Evolutionary conservation across 140 eudicot genomes (phyloP).

Genomic region (Oenanthe javanica): DNA sequence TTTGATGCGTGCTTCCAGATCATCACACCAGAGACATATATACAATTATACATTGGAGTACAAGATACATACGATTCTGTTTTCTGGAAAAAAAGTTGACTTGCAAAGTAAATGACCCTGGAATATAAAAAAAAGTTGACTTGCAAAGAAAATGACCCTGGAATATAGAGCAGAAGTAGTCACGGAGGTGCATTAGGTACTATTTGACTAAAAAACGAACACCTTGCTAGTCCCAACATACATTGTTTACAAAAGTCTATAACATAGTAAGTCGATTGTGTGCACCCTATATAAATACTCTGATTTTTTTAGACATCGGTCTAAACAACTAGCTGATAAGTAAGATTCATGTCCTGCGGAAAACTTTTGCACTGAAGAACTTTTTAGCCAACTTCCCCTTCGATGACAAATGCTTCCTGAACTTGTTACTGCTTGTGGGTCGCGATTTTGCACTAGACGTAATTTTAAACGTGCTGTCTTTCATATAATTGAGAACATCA

Average conservation of each 20-base stretch:
- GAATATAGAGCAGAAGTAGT: neutral
- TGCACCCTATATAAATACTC: neutral
- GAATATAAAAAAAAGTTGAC: neutral
- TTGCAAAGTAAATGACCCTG: neutral
- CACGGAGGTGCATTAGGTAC: neutral
- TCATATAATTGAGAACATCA: neutral
- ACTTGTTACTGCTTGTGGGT: neutral
- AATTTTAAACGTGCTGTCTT: neutral
- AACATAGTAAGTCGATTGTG: too few species aligned
- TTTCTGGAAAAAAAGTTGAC: neutral
- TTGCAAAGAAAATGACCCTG: neutral
- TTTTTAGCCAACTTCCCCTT: constrained; percentile 10
- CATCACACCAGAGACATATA: too few species aligned
- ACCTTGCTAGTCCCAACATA: neutral
- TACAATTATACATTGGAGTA: too few species aligned
- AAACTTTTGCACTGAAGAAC: constrained; percentile 10
- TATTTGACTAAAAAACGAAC: neutral
- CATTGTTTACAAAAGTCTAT: neutral
- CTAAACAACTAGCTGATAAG: neutral
- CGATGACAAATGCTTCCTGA: constrained; percentile 7
- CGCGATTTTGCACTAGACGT: neutral
- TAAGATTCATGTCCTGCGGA: neutral
- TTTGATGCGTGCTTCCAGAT: too few species aligned
- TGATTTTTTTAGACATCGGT: neutral
- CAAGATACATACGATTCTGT: neutral